These are phyloP conservation scores for Porpolomopsis calyptriformis DNA, from an alignment of 768 basidiomycete genomes.

Conservation along the genomic window DNA sequence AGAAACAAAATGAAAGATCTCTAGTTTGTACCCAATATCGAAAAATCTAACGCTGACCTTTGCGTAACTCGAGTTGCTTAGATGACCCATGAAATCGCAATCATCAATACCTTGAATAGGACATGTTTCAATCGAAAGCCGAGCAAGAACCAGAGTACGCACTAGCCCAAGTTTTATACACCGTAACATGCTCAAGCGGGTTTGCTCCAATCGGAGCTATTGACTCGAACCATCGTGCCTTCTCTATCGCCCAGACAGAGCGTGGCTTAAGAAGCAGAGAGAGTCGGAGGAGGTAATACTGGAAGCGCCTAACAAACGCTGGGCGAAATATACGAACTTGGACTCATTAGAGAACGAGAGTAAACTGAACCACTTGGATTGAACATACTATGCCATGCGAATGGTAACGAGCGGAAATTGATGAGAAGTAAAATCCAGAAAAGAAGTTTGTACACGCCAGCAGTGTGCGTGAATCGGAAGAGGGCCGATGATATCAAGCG, in stretches of 20 bases:
- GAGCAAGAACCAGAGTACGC: too few species aligned
- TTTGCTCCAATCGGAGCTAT: constrained; percentile 44
- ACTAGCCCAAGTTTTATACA: constrained; percentile 48
- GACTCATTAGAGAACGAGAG: neutral
- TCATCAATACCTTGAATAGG: constrained; percentile 50
- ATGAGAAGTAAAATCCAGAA: constrained; percentile 41
- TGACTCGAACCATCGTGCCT: constrained; percentile 35
- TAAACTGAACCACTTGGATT: neutral
- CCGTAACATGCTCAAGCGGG: constrained; percentile 38
- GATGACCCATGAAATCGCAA: constrained; percentile 60
- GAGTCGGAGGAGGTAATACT: constrained; percentile 23
- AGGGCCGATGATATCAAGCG: too few species aligned
- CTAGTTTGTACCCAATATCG: neutral
- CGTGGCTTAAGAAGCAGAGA: constrained; percentile 29
- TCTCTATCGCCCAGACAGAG: constrained; percentile 20
- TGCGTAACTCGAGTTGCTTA: constrained; percentile 75
- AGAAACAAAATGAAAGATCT: neutral
- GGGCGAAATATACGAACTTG: constrained; percentile 48
- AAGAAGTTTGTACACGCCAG: constrained; percentile 26
- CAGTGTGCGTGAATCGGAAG: too few species aligned
- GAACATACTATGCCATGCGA: constrained; percentile 59
- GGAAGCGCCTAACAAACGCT: constrained; percentile 26
- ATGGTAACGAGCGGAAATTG: constrained; percentile 51
- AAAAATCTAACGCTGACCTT: constrained; percentile 37
- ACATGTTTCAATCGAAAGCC: too few species aligned